Base-by-base conservation (phyloP, 768 basidiomycete species). In the Leccinum broughii region DNA sequence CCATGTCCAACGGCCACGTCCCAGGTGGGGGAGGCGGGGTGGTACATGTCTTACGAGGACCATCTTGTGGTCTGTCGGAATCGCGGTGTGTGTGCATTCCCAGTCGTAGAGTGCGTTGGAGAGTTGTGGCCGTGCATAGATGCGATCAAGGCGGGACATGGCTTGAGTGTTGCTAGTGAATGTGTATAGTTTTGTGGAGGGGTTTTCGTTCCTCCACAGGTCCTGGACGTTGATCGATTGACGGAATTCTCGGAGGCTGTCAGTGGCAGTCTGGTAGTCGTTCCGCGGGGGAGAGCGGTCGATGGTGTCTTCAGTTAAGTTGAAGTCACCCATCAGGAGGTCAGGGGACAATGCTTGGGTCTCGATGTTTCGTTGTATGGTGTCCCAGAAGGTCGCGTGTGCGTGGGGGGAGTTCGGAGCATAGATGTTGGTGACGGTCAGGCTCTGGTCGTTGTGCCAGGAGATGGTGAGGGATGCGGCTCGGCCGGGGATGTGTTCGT, bases 311-410 rank as follows among this genome's bases (percentile, higher is more conserved):
- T 82, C 78, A 0, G 76, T 73, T 1, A 81, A 32, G 62, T 83
- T 82, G 46, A 77, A 76, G 58, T 83, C 79, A 0, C 80, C 80
- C 0, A 75, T 30, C 52, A 83, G 58, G 0, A 78, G 9, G n/a
- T 41, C 17, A 2, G 17, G 32, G 80, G 73, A 3, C 72, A 30
- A 0, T 8, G 11, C 8, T 20, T 5, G 7, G 17, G 4, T 11
- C 0, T 2, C 24, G 22, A 15, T 20, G 5, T 11, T 11, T 6
- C 3, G 6, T 54, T 59, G 6, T 7, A 41, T 7, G 2, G 6
- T 9, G 7, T 6, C 34, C 74, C 73, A 78, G 64, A 79, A 77
- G 0, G 55, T 11, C 2, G 55, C 55, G 26, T 79, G 76, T 20
- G 71, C 65, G 0, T 20, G 2, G 28, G 52, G 39, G 34, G 59